Conservation (phyloP, 2,329 filamentous ascomycete genomes). For the Venturia asperata region DNA sequence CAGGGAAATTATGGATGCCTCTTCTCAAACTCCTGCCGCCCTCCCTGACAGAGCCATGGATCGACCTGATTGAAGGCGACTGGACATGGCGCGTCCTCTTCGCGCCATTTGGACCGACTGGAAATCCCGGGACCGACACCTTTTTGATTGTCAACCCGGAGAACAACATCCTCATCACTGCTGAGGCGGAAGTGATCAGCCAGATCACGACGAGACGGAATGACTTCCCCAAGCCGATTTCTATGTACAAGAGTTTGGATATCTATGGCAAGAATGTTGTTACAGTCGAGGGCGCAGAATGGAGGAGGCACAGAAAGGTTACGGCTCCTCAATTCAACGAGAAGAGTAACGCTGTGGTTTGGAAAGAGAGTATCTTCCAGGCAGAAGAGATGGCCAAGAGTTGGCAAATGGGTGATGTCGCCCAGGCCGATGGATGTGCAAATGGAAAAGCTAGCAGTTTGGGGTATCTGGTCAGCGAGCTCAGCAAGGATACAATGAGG, state of each 20-base stretch:
- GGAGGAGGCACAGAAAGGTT: constrained; percentile 67
- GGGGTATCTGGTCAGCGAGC: constrained; percentile 45
- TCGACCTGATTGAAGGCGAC: constrained; percentile 35
- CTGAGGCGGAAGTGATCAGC: constrained; percentile 57
- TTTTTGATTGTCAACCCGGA: constrained; percentile 58
- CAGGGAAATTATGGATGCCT: constrained; percentile 8
- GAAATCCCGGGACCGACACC: constrained; percentile 49
- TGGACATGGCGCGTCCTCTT: constrained; percentile 53
- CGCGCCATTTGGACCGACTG: constrained; percentile 44
- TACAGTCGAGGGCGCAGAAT: constrained; percentile 59
- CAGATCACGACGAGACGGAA: constrained; percentile 61
- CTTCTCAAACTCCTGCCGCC: constrained; percentile 17
- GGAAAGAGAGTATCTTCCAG: constrained; percentile 56
- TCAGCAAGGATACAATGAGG: constrained; percentile 60
- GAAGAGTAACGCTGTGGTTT: constrained; percentile 63
- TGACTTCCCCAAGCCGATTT: constrained; percentile 62
- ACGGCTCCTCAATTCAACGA: constrained; percentile 69
- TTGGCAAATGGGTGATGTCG: constrained; percentile 39
- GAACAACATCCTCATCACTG: constrained; percentile 47
- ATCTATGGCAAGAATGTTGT: constrained; percentile 67
- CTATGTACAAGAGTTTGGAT: constrained; percentile 52
- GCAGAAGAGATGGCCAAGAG: constrained; percentile 53
- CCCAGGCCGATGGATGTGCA: constrained; percentile 22
- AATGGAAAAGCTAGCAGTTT: constrained; percentile 17
- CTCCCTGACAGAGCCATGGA: constrained; percentile 14